Evolutionary conservation across 306 rosid genomes (phyloP).

Genomic region (Begonia fuchsioides): DNA sequence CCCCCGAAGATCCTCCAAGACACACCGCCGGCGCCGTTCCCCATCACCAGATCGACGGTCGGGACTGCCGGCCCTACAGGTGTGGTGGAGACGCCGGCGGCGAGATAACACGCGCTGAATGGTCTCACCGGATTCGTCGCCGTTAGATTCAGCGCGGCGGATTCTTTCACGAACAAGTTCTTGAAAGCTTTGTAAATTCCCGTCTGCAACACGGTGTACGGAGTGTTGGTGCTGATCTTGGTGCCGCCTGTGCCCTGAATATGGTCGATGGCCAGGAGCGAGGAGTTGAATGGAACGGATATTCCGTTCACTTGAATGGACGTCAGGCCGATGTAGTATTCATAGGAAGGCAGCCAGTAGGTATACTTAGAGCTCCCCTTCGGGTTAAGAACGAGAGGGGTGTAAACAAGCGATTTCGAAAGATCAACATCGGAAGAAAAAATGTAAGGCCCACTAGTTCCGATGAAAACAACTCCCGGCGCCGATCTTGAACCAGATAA

Average conservation of each 20-base stretch:
- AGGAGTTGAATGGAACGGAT: constrained; percentile 17
- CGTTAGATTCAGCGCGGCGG: constrained; percentile 25
- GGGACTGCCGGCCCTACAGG: constrained; percentile 44
- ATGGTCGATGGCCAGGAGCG: constrained; percentile 22
- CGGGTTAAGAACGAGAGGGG: constrained; percentile 20
- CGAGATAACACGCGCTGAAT: constrained; percentile 22
- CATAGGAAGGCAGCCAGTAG: constrained; percentile 22
- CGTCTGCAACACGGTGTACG: constrained; percentile 43
- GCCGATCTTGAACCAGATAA: constrained; percentile 8
- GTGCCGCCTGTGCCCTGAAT: constrained; percentile 48
- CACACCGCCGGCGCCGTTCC: constrained; percentile 24
- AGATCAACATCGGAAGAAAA: constrained; percentile 24
- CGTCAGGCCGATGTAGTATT: constrained; percentile 25
- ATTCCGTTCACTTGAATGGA: constrained; percentile 19
- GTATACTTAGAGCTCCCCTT: constrained; percentile 17
- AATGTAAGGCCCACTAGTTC: constrained; percentile 14
- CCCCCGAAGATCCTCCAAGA: constrained; percentile 38
- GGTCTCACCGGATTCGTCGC: constrained; percentile 18
- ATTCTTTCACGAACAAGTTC: constrained; percentile 15
- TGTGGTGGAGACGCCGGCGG: constrained; percentile 9
- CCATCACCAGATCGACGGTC: constrained; percentile 35
- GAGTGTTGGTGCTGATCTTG: constrained; percentile 51
- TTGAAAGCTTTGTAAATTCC: constrained; percentile 43
- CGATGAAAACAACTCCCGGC: constrained; percentile 23
- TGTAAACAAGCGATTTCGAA: constrained; percentile 28